These are phyloP conservation scores for Phytophthora nicotianae DNA, from an alignment of 352 stramenopile genomes.

Conservation along the genomic window DNA sequence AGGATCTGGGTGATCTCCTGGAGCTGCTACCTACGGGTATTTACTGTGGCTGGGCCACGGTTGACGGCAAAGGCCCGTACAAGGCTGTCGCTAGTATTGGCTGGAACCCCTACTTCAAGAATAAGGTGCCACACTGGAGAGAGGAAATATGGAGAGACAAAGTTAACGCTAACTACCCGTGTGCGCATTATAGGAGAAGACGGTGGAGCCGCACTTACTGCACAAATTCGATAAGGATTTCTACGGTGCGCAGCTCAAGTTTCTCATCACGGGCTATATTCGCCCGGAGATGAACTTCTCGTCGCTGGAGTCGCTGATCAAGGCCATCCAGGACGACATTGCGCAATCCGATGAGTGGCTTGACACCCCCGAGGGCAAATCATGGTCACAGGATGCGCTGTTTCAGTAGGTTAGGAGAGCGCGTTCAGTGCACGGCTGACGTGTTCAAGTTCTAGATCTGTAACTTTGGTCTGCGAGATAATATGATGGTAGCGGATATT, in stretches of 20 bases:
- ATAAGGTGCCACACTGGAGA: slow-evolving; percentile 67
- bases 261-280: slow-evolving; percentile 93
- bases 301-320: slow-evolving; percentile 92
- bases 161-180: slow-evolving; percentile 10
- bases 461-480: slow-evolving; percentile 17
- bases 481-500: slow-evolving; percentile 9
- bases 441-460: slow-evolving; percentile 22
- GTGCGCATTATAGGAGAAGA: slow-evolving; percentile 84
- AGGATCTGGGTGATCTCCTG: slow-evolving; percentile 83
- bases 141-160: slow-evolving; percentile 1
- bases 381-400: slow-evolving; percentile 47
- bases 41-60: slow-evolving; percentile 93
- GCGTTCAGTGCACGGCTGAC: neutral
- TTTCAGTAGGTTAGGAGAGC: slow-evolving; percentile 41
- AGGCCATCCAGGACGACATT: slow-evolving; percentile 91
- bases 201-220: slow-evolving; percentile 96
- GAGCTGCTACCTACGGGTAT: slow-evolving; percentile 89
- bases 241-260: slow-evolving; percentile 93
- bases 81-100: slow-evolving; percentile 98
- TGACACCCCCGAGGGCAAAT: slow-evolving; percentile 57
- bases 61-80: slow-evolving; percentile 84
- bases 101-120: slow-evolving; percentile 95
- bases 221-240: slow-evolving; percentile 94
- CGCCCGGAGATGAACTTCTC: slow-evolving; percentile 95
- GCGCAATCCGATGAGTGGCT: slow-evolving; percentile 71